These are phyloP conservation scores for Exophiala alcalophila DNA, from an alignment of 2,329 filamentous ascomycete genomes.

Conservation along the genomic window DNA sequence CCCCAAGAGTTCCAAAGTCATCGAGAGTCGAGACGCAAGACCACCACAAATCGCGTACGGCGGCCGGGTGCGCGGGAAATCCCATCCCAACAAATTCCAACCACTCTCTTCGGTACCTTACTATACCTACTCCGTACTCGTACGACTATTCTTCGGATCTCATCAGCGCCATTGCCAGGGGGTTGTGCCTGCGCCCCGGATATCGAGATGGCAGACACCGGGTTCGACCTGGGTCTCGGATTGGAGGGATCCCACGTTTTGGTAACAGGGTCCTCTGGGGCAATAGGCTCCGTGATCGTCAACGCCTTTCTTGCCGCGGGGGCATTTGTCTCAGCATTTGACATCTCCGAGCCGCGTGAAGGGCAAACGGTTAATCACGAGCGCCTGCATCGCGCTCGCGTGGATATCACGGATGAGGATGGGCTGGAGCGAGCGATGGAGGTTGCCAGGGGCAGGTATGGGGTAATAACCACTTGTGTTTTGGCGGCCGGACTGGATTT, in stretches of 20 bases:
- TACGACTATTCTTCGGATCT: no score
- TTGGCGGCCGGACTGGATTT: constrained; percentile 47
- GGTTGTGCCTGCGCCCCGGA: no score
- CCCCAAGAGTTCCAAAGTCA: no score
- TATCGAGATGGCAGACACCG: constrained; percentile 4
- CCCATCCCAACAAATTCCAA: no score
- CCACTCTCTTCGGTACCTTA: no score
- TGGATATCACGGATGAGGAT: constrained; percentile 38
- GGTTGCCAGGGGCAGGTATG: constrained; percentile 35
- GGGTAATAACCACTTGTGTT: constrained; percentile 39
- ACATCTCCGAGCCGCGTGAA: constrained; percentile 30
- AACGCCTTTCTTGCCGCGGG: constrained; percentile 44
- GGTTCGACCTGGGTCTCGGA: constrained; percentile 35
- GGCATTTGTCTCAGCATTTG: constrained; percentile 41
- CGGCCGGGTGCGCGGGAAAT: no score
- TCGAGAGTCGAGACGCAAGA: no score
- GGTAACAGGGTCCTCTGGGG: constrained; percentile 43
- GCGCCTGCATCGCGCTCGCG: constrained; percentile 29
- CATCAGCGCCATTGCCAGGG: no score
- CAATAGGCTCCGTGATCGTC: constrained; percentile 41
- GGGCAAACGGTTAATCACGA: constrained; percentile 13
- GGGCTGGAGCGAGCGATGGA: constrained; percentile 37
- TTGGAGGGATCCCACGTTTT: constrained; percentile 41
- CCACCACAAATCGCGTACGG: no score
- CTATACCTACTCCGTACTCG: no score